These are phyloP conservation scores for Gnomoniopsis smithogilvyi DNA, from an alignment of 2,329 filamentous ascomycete genomes.

Conservation along the genomic window DNA sequence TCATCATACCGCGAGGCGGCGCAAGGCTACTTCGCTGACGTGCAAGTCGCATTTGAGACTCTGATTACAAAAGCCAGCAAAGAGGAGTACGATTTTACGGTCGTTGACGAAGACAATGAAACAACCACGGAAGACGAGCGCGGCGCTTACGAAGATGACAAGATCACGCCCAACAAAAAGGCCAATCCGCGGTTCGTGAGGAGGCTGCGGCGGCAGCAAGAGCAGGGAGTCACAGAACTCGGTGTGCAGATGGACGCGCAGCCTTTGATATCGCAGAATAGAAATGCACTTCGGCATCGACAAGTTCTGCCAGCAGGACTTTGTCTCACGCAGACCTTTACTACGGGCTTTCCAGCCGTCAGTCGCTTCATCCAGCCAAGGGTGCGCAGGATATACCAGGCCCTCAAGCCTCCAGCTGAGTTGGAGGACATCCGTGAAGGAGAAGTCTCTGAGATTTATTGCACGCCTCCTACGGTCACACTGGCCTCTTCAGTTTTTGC, in stretches of 20 bases:
- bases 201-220: constrained; percentile 7
- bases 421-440: constrained; percentile 34
- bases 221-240: constrained; percentile 21
- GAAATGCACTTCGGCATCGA: not conserved
- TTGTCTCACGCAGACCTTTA: not conserved
- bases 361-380: constrained; percentile 1
- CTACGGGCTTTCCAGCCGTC: constrained; percentile 1
- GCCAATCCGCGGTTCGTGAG: not conserved
- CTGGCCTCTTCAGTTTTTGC: constrained; percentile 38
- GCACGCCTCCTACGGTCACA: constrained; percentile 27
- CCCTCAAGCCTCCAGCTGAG: not conserved
- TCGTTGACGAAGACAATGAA: constrained; percentile 38
- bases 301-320: not conserved
- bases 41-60: constrained; percentile 44
- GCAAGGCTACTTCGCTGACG: constrained; percentile 36
- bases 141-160: constrained; percentile 28
- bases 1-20: constrained; percentile 35
- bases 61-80: constrained; percentile 41
- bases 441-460: constrained; percentile 31
- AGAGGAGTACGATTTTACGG: constrained; percentile 36
- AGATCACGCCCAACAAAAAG: not conserved
- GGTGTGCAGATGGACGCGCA: constrained; percentile 31
- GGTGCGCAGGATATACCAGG: not conserved
- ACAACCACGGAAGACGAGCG: constrained; percentile 49
- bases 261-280: not conserved